Evolutionary conservation across 371 early-diverging fungal species (phyloP).

Genomic region (Batkoa obscura): DNA sequence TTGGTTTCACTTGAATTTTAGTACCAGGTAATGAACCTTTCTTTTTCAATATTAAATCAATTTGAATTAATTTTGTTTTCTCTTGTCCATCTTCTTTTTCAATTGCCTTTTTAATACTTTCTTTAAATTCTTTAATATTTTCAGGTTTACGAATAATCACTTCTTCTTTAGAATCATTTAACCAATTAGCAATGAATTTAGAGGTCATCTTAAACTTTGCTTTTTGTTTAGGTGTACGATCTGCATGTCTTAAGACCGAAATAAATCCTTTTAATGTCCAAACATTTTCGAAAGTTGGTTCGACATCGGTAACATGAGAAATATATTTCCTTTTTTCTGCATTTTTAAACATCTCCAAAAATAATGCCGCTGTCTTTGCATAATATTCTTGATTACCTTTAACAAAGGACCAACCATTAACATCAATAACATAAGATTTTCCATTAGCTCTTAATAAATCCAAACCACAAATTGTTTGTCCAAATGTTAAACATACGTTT

Average conservation of each 20-base stretch:
- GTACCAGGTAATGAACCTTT: conserved; percentile 73
- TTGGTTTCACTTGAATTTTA: conserved; percentile 82
- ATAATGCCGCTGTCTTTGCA: conserved; percentile 56
- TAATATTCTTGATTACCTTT: conserved; percentile 92
- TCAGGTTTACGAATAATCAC: conserved; percentile 59
- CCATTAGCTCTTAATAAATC: conserved; percentile 78
- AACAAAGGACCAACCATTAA: conserved; percentile 99
- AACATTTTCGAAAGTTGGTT: conserved; percentile 51
- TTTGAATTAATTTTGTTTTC: conserved; percentile 37
- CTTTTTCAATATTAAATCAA: conserved; percentile 53
- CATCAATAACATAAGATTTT: conserved; percentile 89
- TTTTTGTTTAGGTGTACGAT: conserved; percentile 95
- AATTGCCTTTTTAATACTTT: conserved; percentile 39
- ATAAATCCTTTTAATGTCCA: conserved; percentile 88
- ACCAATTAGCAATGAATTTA: conserved; percentile 39
- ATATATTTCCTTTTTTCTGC: conserved; percentile 24
- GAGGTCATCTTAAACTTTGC: conserved; percentile 54
- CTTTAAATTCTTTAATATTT: conserved; percentile 42
- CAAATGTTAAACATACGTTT: conserved; percentile 64
- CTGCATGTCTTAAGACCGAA: conserved; percentile 85
- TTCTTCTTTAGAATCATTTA: conserved; percentile 49
- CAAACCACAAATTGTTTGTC: conserved; percentile 89
- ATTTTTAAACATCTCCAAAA: conserved; percentile 46
- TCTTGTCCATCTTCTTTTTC: conserved; percentile 13
- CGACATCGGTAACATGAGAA: conserved; percentile 34